Evolutionary conservation across 768 basidiomycete species (phyloP).

Genomic region (Kwoniella newhampshirensis): DNA sequence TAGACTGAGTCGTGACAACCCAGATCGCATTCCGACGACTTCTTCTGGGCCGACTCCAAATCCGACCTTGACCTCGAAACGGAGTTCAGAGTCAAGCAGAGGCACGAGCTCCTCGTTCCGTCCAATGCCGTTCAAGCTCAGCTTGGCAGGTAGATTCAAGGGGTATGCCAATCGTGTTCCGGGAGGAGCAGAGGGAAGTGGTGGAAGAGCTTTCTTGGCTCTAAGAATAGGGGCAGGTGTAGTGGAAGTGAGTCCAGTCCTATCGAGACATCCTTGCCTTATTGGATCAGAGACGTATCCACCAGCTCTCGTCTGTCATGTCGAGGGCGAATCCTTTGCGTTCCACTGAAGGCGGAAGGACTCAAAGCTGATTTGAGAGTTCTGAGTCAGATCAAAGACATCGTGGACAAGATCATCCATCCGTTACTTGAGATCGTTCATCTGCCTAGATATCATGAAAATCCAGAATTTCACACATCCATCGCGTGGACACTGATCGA

Average conservation of each 20-base stretch:
- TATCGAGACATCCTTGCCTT: too few species aligned
- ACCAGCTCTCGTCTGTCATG: too few species aligned
- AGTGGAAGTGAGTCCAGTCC: slow-evolving; percentile 67
- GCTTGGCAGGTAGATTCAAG: slow-evolving; percentile 66
- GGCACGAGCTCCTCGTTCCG: too few species aligned
- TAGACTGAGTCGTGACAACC: too few species aligned
- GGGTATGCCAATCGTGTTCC: slow-evolving; percentile 61
- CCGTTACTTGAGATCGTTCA: slow-evolving; percentile 64
- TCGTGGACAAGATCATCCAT: slow-evolving; percentile 61
- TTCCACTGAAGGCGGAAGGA: too few species aligned
- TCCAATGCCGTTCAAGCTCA: slow-evolving; percentile 59
- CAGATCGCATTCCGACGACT: too few species aligned
- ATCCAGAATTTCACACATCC: slow-evolving; percentile 83
- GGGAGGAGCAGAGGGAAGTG: slow-evolving; percentile 32
- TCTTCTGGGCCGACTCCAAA: too few species aligned
- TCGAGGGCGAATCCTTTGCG: too few species aligned
- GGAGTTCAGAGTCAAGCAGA: too few species aligned
- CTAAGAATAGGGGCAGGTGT: slow-evolving; percentile 83
- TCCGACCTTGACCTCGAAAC: too few species aligned
- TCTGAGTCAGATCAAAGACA: slow-evolving; percentile 59
- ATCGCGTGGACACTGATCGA: slow-evolving; percentile 81
- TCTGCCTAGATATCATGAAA: slow-evolving; percentile 74
- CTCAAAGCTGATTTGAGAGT: slow-evolving; percentile 4
- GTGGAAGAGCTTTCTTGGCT: slow-evolving; percentile 68
- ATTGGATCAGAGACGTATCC: too few species aligned